Evolutionary conservation across 2,329 filamentous ascomycete species (phyloP), one percentile per base, ranked within the genome.

Genomic region (Exophiala sideris): DNA sequence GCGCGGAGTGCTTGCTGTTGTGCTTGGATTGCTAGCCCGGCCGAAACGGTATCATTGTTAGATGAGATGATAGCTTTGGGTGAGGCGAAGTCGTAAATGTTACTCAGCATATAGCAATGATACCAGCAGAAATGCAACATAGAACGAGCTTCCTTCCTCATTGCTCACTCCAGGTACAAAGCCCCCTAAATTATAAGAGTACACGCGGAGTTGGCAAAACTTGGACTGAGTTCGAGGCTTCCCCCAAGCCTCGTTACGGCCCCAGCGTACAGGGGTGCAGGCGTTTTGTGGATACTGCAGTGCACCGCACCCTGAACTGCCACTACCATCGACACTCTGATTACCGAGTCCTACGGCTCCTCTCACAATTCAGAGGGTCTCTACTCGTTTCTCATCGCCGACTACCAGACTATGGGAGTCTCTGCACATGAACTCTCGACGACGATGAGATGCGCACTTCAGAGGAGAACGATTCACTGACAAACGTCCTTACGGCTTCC

Each of bases 11-110:
- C 95, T 16, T 94, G 89, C 33, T 96, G 92, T 1, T 97, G 94
- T 18, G 91, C 92, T 1, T 99, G 94, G 94, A 95, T 99, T 62
- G 92, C 94, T 1, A 96, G 84, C 67, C 94, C 94, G 0, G 78
- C 81, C 0, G 94, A 99, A 78, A 99, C 94, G 29, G 89, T 96
- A 36, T 85, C 89, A 63, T 72, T 97, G 65, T 73, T 99, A 57
- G 91, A 96, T 66, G 94, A 97, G 76, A 59, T 62, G 47, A 60
- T 59, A 49, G 52, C 51, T 32, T 24, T 60, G 44, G 40, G 32
- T 40, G 34, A 52, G 24, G 41, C 47, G 5, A 45, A 35, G 34
- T 49, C 16, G 45, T 29, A 14, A 33, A 9, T 47, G 24, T 12
- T 14, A 41, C 9, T 21, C 14, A 18, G 39, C 18, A 14, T 10